Evolutionary conservation across 768 basidiomycete genomes (phyloP).

Genomic region (Punctularia strigosozonata): DNA sequence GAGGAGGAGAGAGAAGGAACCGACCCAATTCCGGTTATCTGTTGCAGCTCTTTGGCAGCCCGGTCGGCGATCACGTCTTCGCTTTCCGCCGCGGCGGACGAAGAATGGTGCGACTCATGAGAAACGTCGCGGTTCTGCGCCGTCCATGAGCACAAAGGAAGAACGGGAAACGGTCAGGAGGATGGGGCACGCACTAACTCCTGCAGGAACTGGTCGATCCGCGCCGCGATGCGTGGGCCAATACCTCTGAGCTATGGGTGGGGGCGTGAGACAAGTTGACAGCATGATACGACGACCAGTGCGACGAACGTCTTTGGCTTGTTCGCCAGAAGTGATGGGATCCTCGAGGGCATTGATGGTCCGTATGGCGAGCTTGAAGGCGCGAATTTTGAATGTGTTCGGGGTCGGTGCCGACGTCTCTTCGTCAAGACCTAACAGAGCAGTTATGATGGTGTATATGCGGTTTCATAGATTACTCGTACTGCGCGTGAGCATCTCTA

Average conservation of each 20-base stretch:
- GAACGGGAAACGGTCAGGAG: no score
- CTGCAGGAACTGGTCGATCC: not conserved
- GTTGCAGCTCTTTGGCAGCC: conserved; percentile 21
- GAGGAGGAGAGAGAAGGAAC: conserved; percentile 2
- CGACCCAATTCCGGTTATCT: conserved; percentile 39
- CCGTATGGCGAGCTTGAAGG: conserved; percentile 36
- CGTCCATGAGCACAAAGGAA: no score
- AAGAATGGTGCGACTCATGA: no score
- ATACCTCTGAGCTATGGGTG: not conserved
- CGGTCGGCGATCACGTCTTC: no score
- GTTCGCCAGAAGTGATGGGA: conserved; percentile 31
- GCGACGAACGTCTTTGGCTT: conserved; percentile 22
- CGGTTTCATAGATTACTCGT: no score
- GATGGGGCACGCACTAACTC: no score
- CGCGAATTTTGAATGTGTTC: conserved; percentile 39
- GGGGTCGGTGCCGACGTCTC: conserved; percentile 23
- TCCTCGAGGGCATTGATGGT: conserved; percentile 26
- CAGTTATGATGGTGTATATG: no score
- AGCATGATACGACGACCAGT: not conserved
- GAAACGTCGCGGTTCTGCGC: no score
- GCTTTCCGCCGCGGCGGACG: no score
- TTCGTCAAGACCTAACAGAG: conserved; percentile 24
- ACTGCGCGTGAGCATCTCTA: no score
- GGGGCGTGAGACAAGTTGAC: not conserved
- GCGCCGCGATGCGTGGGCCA: not conserved